phyloP scores from a whole-genome alignment of 768 basidiomycete species.

The Lentinula raphanica region DNA sequence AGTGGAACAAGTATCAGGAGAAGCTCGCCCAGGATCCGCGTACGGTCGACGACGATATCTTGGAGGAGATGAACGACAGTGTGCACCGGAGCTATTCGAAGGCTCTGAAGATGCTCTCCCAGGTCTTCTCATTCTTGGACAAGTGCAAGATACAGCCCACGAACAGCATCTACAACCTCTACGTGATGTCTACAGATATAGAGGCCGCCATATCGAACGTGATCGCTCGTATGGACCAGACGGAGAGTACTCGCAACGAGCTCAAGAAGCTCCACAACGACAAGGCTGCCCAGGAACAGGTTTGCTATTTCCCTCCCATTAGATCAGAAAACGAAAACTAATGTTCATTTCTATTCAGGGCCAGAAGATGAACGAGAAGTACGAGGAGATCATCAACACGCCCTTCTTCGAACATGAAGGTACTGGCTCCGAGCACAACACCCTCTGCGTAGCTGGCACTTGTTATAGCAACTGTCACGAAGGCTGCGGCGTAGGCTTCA shows the following conservation, averaged over 20 bases:
- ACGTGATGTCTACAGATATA: not conserved
- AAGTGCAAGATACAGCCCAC: slow-evolving; percentile 12
- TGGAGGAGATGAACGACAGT: slow-evolving; percentile 1
- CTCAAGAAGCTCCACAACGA: not conserved
- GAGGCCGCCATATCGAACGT: not conserved
- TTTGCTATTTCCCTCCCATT: too few species aligned
- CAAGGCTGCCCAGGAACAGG: not conserved
- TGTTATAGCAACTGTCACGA: slow-evolving; percentile 13
- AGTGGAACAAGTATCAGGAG: not conserved
- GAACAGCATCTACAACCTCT: slow-evolving; percentile 7
- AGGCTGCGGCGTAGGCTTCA: slow-evolving; percentile 7
- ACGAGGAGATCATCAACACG: slow-evolving; percentile 3
- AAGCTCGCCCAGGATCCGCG: not conserved
- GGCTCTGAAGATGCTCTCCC: slow-evolving; percentile 10
- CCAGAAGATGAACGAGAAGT: slow-evolving; percentile 6
- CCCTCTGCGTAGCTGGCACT: slow-evolving; percentile 9
- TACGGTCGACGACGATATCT: not conserved
- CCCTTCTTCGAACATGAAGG: slow-evolving; percentile 6
- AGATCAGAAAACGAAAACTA: too few species aligned
- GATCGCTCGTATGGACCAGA: not conserved
- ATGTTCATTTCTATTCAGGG: not conserved
- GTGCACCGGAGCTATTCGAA: slow-evolving; percentile 5
- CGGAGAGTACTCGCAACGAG: not conserved
- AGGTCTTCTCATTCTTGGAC: slow-evolving; percentile 14
- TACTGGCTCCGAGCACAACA: slow-evolving; percentile 5